Evolutionary conservation across 352 stramenopile genomes (phyloP).

Genomic region (Phytophthora kernoviae): DNA sequence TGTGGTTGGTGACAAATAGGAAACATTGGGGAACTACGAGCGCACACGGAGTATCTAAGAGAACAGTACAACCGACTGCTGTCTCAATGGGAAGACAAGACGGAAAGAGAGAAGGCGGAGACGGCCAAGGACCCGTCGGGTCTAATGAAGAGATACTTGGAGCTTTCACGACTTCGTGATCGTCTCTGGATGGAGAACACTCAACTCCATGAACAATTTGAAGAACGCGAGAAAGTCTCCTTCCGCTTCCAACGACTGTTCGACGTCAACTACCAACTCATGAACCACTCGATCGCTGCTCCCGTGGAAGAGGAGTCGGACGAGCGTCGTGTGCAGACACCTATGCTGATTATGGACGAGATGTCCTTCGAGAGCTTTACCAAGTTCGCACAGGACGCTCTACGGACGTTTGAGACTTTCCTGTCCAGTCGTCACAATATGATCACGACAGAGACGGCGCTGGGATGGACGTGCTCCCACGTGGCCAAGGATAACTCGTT

Average conservation of each 20-base stretch:
- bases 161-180: conserved; percentile 48
- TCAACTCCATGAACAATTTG: conserved; percentile 55
- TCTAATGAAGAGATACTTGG: conserved; percentile 55
- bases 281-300: conserved; percentile 54
- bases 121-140: conserved; percentile 37
- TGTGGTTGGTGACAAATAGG: conserved; percentile 27
- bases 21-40: conserved; percentile 51
- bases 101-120: conserved; percentile 34
- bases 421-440: conserved; percentile 47
- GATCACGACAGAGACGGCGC: conserved; percentile 52
- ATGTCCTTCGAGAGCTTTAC: conserved; percentile 58
- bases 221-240: conserved; percentile 57
- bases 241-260: conserved; percentile 62
- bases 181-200: conserved; percentile 59
- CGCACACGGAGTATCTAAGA: conserved; percentile 47
- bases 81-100: conserved; percentile 46
- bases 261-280: conserved; percentile 64
- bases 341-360: conserved; percentile 65
- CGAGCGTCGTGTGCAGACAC: conserved; percentile 43
- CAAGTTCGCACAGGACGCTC: conserved; percentile 47
- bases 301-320: conserved; percentile 29
- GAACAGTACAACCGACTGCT: conserved; percentile 55
- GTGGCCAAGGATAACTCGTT: conserved; percentile 54
- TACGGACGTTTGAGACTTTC: conserved; percentile 46
- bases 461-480: conserved; percentile 56